Percentiles rank a stretch among this genome's conserved stretches.
Evolutionary conservation across 2,329 filamentous ascomycete genomes (phyloP).

Genomic region (Epichloe hybrida): DNA sequence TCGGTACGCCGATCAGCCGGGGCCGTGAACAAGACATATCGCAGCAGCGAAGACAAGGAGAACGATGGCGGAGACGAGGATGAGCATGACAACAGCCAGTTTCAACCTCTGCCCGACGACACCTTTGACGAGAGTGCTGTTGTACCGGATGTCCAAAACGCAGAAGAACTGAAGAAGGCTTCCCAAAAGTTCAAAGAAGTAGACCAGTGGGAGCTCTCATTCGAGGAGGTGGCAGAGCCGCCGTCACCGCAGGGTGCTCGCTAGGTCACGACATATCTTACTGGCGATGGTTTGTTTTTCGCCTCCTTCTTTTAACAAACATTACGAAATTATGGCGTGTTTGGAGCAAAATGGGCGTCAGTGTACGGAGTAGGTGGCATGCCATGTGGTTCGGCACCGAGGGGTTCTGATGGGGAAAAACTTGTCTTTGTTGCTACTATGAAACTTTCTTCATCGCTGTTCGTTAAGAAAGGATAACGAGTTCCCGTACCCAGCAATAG

Average conservation of each 20-base stretch:
- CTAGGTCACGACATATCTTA: slow-evolving; percentile 12
- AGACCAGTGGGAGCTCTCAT: slow-evolving; percentile 54
- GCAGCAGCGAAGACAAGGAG: slow-evolving; percentile 44
- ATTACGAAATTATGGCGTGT: background rate
- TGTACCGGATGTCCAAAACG: slow-evolving; percentile 22
- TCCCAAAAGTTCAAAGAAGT: slow-evolving; percentile 55
- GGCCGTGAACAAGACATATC: slow-evolving; percentile 32
- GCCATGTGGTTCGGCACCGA: too few species aligned
- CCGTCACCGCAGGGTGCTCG: slow-evolving; percentile 39
- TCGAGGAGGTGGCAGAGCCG: slow-evolving; percentile 46
- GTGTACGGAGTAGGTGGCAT: background rate
- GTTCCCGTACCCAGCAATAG: background rate
- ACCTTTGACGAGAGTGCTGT: slow-evolving; percentile 22
- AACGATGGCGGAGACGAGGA: slow-evolving; percentile 29
- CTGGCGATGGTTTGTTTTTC: background rate
- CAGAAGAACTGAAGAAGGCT: slow-evolving; percentile 44
- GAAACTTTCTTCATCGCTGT: too few species aligned
- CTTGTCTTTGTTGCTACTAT: too few species aligned
- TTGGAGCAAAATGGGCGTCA: background rate
- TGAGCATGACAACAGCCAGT: slow-evolving; percentile 22
- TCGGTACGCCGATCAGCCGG: slow-evolving; percentile 12
- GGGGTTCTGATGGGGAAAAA: too few species aligned
- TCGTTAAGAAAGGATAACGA: too few species aligned
- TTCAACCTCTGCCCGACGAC: slow-evolving; percentile 32
- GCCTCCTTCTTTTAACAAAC: background rate